Percentiles rank a stretch among this genome's conserved stretches.
Evolutionary conservation across 2,329 filamentous ascomycete genomes (phyloP).

Genomic region (Xylaria sp.): DNA sequence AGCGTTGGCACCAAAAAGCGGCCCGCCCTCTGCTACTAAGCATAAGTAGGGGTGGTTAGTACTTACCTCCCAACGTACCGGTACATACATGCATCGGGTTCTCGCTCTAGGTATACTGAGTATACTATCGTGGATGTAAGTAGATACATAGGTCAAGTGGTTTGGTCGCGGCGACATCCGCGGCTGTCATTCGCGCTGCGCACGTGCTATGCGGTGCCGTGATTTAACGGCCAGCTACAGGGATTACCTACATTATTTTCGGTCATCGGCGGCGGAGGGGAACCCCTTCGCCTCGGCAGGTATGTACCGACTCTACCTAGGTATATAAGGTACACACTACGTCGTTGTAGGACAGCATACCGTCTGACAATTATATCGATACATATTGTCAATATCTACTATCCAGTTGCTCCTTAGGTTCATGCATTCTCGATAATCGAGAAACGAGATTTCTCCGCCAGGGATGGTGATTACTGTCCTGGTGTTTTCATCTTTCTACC

Average conservation of each 20-base stretch:
- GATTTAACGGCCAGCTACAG: background rate
- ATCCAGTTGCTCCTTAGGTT: too few species aligned
- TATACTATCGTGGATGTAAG: too few species aligned
- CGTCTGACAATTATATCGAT: too few species aligned
- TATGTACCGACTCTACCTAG: background rate
- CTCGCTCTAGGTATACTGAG: too few species aligned
- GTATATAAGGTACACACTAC: background rate
- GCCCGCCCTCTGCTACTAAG: slow-evolving; percentile 12
- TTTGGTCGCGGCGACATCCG: slow-evolving; percentile 31
- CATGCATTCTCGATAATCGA: too few species aligned
- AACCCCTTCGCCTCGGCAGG: background rate
- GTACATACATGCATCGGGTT: too few species aligned
- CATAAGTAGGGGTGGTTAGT: background rate
- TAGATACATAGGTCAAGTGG: background rate
- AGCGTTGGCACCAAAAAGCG: slow-evolving; percentile 7
- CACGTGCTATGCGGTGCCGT: background rate
- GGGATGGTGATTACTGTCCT: too few species aligned
- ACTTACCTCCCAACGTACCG: background rate
- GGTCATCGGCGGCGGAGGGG: slow-evolving; percentile 1
- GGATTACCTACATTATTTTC: background rate
- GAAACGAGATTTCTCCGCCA: too few species aligned
- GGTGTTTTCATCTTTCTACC: too few species aligned
- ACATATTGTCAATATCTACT: too few species aligned
- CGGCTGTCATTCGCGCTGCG: slow-evolving; percentile 6
- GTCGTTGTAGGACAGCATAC: background rate